Evolutionary conservation across 1,284 basidiomycete genomes (phyloP), one percentile per base, ranked within the genome.

Genomic region (Agroathelia rolfsii): DNA sequence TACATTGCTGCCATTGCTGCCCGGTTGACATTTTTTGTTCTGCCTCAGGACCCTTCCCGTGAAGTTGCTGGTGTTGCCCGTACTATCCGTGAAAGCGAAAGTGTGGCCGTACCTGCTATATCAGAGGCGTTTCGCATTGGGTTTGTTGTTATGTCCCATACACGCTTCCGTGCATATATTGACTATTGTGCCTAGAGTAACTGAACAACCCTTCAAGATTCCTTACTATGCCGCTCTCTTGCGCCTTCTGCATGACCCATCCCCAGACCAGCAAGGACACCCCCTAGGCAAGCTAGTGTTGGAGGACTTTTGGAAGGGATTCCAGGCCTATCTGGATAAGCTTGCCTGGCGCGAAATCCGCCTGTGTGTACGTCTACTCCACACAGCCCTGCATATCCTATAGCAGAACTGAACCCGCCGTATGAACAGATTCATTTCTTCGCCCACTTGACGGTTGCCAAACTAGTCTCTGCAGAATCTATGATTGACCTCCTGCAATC

Each of bases 131-230:
- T 90, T 53, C 73, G 82, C 35, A 65, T 80, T 55, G 81, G 72
- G 86, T 85, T 45, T 27, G 62, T 59, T 19, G 18, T 21, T 43
- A 67, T 64, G 36, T 15, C 15, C 10, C 11, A 7, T 28, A 14
- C 24, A 47, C 27, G 3, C 10, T 20, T 37, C 19, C 27, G 17
- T 22, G 11, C 10, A 21, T 23, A 25, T 35, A 37, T 28, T 43
- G 18, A 46, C 34, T 15, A 27, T 9, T 10, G 10, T 26, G 6
- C 23, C 30, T 48, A 78, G 78, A 17, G 72, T 93, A 30, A 87
- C 81, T 0, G 87, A 95, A 56, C 78, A 93, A 47, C 90, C 90
- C 0, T 90, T 76, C 64, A 96, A 96, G 63, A 82, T 86, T 29
- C 81, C 86, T 0, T 84, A 80, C 51, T 90, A 89, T 56, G 86